Base-by-base conservation (phyloP, 31 red algal genomes). In the Asparagopsis taxiformis region DNA sequence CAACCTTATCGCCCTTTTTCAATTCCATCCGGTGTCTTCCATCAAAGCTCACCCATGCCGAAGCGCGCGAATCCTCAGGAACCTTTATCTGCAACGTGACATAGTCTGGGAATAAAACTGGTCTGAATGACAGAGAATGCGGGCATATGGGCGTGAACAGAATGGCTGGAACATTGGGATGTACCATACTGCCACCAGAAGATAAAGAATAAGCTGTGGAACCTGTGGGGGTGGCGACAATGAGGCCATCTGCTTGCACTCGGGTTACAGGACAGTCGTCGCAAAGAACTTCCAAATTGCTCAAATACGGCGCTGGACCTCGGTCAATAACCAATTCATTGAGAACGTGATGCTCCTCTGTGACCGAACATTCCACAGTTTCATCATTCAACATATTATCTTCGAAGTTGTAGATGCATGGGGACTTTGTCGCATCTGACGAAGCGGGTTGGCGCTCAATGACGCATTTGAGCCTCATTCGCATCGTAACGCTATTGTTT, bases 171-270 rank as follows among this genome's bases (percentile, higher is more conserved):
- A 98, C 90, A 17, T 62, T 80, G 24, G 95, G 95, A 56, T 98
- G 95, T 26, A 98, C 84, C 95, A 98, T 98, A 30, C 80, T 79
- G 39, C 95, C 95, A 15, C 95, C 95, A 4, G 95, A 87, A 49
- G 93, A 96, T 11, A 96, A 51, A 0, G 93, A 96, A 39, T 96
- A 96, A 15, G 93, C 93, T 5, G 93, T 96, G 22, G 85, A 90
- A 46, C 93, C 93, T 0, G 93, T 96, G 10, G 93, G 93, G 25
- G 93, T 96, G n/a, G 93, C 93, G 16, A 96, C 70, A 43, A 96
- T 96, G 8, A 96, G 44, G 3, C 93, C 93, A 69, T 96, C 93
- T 0, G 79, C 91, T 46, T 95, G 91, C 9, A 95, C 81, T 11
- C 91, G 68, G 19, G 80, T 84, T 5, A 84, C 69, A 38, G 67